A percentile compares a stretch with the other conserved stretches of the same genome.
These are phyloP conservation scores for Piper betle DNA, from an alignment of 164 flowering plant genomes.

Conservation along the genomic window DNA sequence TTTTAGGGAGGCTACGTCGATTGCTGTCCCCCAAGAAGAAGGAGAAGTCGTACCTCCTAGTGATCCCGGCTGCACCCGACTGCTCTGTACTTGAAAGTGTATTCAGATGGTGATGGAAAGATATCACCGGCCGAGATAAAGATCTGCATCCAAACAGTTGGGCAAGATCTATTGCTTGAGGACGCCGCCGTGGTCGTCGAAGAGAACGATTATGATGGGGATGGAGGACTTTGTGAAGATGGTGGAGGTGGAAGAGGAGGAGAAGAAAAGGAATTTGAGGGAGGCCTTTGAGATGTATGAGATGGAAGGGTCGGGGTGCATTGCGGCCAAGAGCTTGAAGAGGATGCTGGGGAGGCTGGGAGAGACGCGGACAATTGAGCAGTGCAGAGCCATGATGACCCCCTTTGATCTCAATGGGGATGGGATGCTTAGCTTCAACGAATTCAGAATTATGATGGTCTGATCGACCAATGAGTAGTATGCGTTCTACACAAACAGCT, in stretches of 20 bases:
- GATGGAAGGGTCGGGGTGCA: too few relatives aligned
- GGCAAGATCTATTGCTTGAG: constrained; percentile 3
- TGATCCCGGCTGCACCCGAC: neutral
- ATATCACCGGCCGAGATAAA: constrained; percentile 12
- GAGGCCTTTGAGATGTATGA: too few relatives aligned
- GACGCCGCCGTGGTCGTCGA: constrained; percentile 5
- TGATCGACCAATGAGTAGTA: too few relatives aligned
- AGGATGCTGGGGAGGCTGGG: constrained; percentile 21
- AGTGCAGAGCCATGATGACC: constrained; percentile 24
- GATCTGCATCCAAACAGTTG: constrained; percentile 7
- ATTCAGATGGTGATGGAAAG: constrained; percentile 19
- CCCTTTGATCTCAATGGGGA: constrained; percentile 25
- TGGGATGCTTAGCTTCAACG: too few relatives aligned
- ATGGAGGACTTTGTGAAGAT: constrained; percentile 8
- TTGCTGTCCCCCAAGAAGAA: constrained; percentile 1
- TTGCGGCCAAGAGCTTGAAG: too few relatives aligned
- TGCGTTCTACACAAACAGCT: too few relatives aligned
- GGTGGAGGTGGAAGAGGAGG: constrained; percentile 5
- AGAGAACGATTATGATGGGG: constrained; percentile 5
- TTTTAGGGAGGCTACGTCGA: neutral
- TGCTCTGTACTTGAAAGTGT: constrained; percentile 6
- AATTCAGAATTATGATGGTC: too few relatives aligned
- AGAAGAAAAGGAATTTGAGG: constrained; percentile 13
- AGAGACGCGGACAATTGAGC: constrained; percentile 16
- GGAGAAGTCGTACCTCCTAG: neutral